A percentile compares a stretch with the other conserved stretches of the same genome.
phyloP scores from a whole-genome alignment of 192 early-diverging fungal genomes.

The Cladochytrium replicatum region DNA sequence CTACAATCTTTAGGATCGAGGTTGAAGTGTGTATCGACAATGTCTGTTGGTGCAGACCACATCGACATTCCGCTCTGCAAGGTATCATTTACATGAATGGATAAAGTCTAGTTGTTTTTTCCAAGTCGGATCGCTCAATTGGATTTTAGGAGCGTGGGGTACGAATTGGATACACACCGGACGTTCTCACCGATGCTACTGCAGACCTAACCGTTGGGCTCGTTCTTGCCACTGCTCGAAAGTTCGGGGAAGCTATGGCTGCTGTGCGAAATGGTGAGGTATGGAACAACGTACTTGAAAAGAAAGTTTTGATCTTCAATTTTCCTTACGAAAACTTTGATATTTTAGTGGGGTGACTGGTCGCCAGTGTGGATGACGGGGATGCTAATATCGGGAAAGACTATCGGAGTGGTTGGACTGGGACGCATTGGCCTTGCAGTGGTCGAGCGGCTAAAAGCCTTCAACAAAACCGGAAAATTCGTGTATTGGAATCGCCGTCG shows the following conservation, averaged over 20 bases:
- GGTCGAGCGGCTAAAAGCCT: slow-evolving; percentile 56
- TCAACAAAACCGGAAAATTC: slow-evolving; percentile 55
- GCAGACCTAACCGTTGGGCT: slow-evolving; percentile 74
- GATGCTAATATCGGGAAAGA: slow-evolving; percentile 62
- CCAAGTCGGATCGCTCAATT: no score
- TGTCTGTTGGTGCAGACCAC: slow-evolving; percentile 79
- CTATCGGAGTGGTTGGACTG: slow-evolving; percentile 74
- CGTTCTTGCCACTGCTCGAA: slow-evolving; percentile 59
- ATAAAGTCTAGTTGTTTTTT: no score
- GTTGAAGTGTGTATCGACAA: slow-evolving; percentile 64
- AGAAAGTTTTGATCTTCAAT: slow-evolving; percentile 5
- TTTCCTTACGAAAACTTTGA: slow-evolving; percentile 1
- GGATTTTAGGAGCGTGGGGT: slow-evolving; percentile 32
- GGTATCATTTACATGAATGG: neutral
- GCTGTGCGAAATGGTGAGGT: slow-evolving; percentile 36
- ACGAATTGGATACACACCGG: slow-evolving; percentile 71
- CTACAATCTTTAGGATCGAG: slow-evolving; percentile 29
- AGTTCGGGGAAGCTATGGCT: slow-evolving; percentile 47
- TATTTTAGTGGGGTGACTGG: slow-evolving; percentile 49
- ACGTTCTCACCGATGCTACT: slow-evolving; percentile 79
- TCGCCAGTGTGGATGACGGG: slow-evolving; percentile 57
- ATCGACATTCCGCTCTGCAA: slow-evolving; percentile 48
- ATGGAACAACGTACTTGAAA: neutral
- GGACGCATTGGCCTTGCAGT: slow-evolving; percentile 75
- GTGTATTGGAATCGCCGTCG: slow-evolving; percentile 50